Conservation (phyloP, 129 eudicot species). For the Escallonia herrerae region DNA sequence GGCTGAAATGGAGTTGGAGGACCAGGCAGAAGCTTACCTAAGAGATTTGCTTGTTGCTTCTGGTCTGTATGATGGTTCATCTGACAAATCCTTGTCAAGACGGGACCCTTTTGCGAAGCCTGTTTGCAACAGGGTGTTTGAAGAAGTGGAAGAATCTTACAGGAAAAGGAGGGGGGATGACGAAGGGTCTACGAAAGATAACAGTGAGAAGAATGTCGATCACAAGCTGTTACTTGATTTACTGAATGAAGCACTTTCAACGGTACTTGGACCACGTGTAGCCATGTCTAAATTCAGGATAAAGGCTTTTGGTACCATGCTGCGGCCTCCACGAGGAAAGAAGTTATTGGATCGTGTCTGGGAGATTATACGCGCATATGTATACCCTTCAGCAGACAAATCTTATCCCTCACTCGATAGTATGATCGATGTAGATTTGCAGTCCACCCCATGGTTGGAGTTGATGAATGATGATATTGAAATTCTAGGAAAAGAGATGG, state of each 20-base stretch:
- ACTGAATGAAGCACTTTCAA: constrained; percentile 76
- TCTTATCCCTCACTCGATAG: constrained; percentile 47
- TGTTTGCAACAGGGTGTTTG: constrained; percentile 48
- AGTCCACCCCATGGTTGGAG: constrained; percentile 50
- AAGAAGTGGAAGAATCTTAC: constrained; percentile 68
- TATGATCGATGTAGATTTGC: constrained; percentile 67
- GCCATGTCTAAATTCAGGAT: constrained; percentile 39
- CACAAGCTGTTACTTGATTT: constrained; percentile 65
- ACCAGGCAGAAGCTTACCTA: constrained; percentile 66
- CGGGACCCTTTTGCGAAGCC: constrained; percentile 77
- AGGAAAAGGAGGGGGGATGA: constrained; percentile 22
- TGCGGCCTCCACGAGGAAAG: constrained; percentile 45
- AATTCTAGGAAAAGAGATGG: constrained; percentile 60
- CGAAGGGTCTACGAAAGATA: constrained; percentile 15
- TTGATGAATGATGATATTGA: constrained; percentile 54
- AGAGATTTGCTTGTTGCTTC: constrained; percentile 75
- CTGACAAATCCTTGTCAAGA: constrained; percentile 44
- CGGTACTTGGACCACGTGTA: constrained; percentile 47
- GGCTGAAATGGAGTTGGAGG: constrained; percentile 58
- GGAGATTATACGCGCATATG: constrained; percentile 38
- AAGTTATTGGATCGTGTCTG: constrained; percentile 57
- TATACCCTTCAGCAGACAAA: constrained; percentile 43
- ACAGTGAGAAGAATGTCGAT: constrained; percentile 22
- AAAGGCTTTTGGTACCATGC: constrained; percentile 18
- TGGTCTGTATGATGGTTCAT: constrained; percentile 63